phyloP scores from a whole-genome alignment of 179 eudicot genomes.

The Pouteria campechiana region DNA sequence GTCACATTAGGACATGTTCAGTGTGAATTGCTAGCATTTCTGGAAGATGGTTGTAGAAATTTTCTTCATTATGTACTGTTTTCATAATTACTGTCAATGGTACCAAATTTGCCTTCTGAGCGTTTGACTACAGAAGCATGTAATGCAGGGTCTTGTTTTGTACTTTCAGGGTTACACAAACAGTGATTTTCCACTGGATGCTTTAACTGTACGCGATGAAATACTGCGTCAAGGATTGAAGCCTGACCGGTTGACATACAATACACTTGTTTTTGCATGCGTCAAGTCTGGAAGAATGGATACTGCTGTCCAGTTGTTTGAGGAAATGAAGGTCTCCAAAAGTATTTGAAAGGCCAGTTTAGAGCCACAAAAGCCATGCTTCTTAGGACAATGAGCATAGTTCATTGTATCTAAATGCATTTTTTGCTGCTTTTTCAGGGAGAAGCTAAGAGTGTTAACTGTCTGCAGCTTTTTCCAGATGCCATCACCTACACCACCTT shows the following conservation, averaged over 20 bases:
- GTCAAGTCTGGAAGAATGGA: slow-evolving; percentile 39
- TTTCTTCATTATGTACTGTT: no score
- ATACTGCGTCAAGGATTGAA: slow-evolving; percentile 41
- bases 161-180: slow-evolving; percentile 48
- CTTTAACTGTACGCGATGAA: slow-evolving; percentile 39
- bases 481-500: slow-evolving; percentile 51
- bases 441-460: slow-evolving; percentile 19
- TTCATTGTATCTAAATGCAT: slow-evolving; percentile 4
- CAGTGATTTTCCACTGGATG: slow-evolving; percentile 39
- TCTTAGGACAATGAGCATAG: background rate
- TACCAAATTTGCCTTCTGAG: no score
- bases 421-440: slow-evolving; percentile 51
- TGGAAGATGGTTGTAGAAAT: no score
- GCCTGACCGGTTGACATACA: slow-evolving; percentile 60
- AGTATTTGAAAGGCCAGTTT: slow-evolving; percentile 39
- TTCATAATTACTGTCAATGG: no score
- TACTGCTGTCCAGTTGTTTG: slow-evolving; percentile 34
- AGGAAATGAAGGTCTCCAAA: slow-evolving; percentile 64
- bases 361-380: slow-evolving; percentile 25
- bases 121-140: background rate
- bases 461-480: slow-evolving; percentile 37
- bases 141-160: background rate
- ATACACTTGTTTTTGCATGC: slow-evolving; percentile 51
- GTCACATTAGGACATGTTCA: no score
- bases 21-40: no score